Evolutionary conservation across 2,329 filamentous ascomycete genomes (phyloP).

Genomic region (Xylariales sp.): DNA sequence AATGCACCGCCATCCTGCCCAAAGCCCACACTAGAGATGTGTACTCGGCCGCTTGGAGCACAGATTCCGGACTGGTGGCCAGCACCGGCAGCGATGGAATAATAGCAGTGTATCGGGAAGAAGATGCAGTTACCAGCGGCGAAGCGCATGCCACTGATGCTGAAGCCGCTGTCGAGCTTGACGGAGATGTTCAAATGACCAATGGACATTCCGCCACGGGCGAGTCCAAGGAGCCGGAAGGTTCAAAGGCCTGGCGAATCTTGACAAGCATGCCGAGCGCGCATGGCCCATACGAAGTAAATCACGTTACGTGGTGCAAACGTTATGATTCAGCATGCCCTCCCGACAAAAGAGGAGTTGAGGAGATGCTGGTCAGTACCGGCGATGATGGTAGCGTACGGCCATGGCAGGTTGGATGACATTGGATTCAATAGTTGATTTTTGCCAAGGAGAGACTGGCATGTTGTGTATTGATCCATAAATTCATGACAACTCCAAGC

Average conservation of each 20-base stretch:
- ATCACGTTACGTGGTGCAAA: slow-evolving; percentile 84
- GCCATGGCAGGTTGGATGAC: slow-evolving; percentile 75
- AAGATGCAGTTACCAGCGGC: slow-evolving; percentile 12
- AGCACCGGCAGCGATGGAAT: slow-evolving; percentile 84
- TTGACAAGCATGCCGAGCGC: slow-evolving; percentile 65
- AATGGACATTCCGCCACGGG: slow-evolving; percentile 17
- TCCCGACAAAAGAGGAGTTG: slow-evolving; percentile 46
- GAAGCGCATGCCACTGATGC: slow-evolving; percentile 14
- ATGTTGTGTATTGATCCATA: too few species aligned
- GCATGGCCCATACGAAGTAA: slow-evolving; percentile 91
- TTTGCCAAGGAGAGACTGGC: too few species aligned
- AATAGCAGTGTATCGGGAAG: slow-evolving; percentile 69
- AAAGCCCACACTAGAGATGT: slow-evolving; percentile 72
- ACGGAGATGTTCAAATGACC: slow-evolving; percentile 26
- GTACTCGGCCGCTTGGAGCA: slow-evolving; percentile 83
- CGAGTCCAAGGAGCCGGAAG: slow-evolving; percentile 21
- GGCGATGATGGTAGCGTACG: slow-evolving; percentile 88
- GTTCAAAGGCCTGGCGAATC: slow-evolving; percentile 57
- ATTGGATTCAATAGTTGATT: too few species aligned
- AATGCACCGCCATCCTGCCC: slow-evolving; percentile 71
- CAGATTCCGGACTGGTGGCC: slow-evolving; percentile 69
- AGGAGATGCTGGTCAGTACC: slow-evolving; percentile 86
- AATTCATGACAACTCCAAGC: too few species aligned
- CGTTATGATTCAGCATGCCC: slow-evolving; percentile 60
- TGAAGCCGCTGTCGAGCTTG: slow-evolving; percentile 24